Conservation (phyloP, 768 basidiomycete species). For the Macrolepiota fuliginosa region DNA sequence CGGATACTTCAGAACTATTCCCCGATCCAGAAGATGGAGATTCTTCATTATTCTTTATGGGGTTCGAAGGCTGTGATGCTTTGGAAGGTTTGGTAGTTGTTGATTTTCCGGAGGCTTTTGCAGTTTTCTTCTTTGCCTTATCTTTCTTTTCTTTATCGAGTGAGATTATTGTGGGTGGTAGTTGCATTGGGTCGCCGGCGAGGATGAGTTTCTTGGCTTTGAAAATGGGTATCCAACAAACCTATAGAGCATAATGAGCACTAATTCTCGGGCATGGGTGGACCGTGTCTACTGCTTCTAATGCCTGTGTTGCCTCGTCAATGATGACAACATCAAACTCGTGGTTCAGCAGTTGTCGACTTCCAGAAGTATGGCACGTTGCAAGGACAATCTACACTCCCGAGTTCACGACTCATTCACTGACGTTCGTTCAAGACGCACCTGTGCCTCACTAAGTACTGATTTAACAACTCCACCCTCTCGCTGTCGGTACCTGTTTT, state of each 20-base stretch:
- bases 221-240: constrained; percentile 95
- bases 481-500: constrained; percentile 76
- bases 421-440: constrained; percentile 20
- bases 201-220: constrained; percentile 88
- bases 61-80: background rate
- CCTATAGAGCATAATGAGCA: constrained; percentile 34
- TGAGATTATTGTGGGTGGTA: constrained; percentile 91
- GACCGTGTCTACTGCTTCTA: constrained; percentile 72
- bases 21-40: constrained; percentile 7
- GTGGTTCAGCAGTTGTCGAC: constrained; percentile 71
- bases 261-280: background rate
- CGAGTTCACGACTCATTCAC: background rate
- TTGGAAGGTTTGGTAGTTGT: background rate
- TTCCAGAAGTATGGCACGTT: constrained; percentile 93
- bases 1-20: constrained; percentile 3
- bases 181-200: constrained; percentile 94
- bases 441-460: constrained; percentile 79
- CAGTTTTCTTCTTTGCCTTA: constrained; percentile 9
- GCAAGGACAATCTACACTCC: constrained; percentile 71
- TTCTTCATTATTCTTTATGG: background rate
- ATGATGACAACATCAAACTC: constrained; percentile 93
- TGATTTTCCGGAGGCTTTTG: background rate
- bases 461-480: constrained; percentile 82
- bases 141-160: constrained; percentile 33
- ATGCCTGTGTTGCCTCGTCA: constrained; percentile 96